Base-by-base conservation (phyloP, 768 basidiomycete species). In the Candolleomyces aberdarensis region DNA sequence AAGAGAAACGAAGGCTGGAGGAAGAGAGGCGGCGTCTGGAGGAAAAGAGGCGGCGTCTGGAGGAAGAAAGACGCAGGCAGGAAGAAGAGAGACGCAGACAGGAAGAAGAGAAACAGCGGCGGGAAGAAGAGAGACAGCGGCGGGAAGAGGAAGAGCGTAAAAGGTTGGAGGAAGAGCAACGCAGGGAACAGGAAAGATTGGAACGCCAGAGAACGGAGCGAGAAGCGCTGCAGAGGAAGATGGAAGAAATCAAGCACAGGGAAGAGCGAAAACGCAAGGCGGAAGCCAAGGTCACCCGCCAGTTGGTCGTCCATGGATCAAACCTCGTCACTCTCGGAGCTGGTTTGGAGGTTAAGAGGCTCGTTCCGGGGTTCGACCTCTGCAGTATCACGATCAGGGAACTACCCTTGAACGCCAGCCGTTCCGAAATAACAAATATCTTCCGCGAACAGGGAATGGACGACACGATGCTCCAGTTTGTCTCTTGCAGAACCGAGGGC, bases 241-340 rank as follows among this genome's bases (percentile, higher is more conserved):
- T 26, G 26, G 26, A 26, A 26, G 26, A 26, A 26, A 26, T 26
- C 26, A 44, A 49, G 29, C 4, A 52, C 29, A 29, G 13, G 36
- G 19, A 61, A 29, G 50, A 57, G 39, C 48, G 50, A 20, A 60
- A 63, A 32, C 58, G 47, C 59, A 26, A 56, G 14, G 29, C 41
- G 17, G 63, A 64, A 48, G 43, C 32, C 7, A 14, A 26, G 0
- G 44, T 54, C n/a, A 59, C 62, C 3, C 57, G 61, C 15, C 58
- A 60, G 19, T 22, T 26, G 20, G 41, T 65, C 20, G 54, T 65
- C 5, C 50, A 49, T n/a, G 57, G 51, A 15, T 65, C 65, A 6
- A 62, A 58, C 22, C 46, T 64, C 19, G 65, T 66, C 39, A 65
- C 63, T 36, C 63, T 60, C 68, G 67, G 61, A 65, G 70, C 62